Evolutionary conservation across 2,329 filamentous ascomycete species (phyloP).

Genomic region (Arthroderma uncinatum): DNA sequence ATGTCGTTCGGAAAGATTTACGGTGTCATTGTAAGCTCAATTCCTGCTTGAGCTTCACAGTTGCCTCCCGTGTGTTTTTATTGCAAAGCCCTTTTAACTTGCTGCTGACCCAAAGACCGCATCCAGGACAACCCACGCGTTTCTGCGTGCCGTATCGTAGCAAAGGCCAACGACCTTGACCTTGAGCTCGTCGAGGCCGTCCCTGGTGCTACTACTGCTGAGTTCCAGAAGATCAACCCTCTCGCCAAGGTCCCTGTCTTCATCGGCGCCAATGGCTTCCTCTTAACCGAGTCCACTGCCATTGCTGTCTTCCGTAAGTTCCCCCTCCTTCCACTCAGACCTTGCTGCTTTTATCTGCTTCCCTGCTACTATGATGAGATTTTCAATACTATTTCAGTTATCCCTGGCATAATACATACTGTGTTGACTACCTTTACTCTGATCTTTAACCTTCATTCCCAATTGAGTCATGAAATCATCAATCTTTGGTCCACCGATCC

Average conservation of each 20-base stretch:
- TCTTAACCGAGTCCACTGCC: conserved; percentile 80
- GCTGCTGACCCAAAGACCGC: conserved; percentile 7
- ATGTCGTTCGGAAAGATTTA: conserved; percentile 99
- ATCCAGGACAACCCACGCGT: conserved; percentile 76
- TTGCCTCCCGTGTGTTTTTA: not conserved
- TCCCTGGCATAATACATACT: conserved; percentile 82
- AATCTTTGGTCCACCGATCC: conserved; percentile 3
- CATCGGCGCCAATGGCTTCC: conserved; percentile 80
- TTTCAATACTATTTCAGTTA: conserved; percentile 70
- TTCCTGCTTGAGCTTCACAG: conserved; percentile 2
- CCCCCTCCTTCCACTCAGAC: conserved; percentile 16
- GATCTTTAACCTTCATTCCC: conserved; percentile 45
- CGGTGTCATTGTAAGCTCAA: conserved; percentile 58
- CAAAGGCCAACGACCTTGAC: conserved; percentile 94
- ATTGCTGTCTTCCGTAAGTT: conserved; percentile 95
- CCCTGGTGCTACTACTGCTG: conserved; percentile 52
- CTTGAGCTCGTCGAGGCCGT: conserved; percentile 69
- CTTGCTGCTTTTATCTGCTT: conserved; percentile 2
- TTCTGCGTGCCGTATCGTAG: conserved; percentile 78
- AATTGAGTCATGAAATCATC: conserved; percentile 15
- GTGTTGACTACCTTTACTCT: conserved; percentile 74
- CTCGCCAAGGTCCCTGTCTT: conserved; percentile 91
- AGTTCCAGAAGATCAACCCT: conserved; percentile 77
- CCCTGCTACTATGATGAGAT: conserved; percentile 55
- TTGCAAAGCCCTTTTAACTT: not conserved